A percentile compares a stretch with the other conserved stretches of the same genome.
These are phyloP conservation scores for Oryza meyeriana DNA, from an alignment of 176 grass and related monocot genomes.

Conservation along the genomic window DNA sequence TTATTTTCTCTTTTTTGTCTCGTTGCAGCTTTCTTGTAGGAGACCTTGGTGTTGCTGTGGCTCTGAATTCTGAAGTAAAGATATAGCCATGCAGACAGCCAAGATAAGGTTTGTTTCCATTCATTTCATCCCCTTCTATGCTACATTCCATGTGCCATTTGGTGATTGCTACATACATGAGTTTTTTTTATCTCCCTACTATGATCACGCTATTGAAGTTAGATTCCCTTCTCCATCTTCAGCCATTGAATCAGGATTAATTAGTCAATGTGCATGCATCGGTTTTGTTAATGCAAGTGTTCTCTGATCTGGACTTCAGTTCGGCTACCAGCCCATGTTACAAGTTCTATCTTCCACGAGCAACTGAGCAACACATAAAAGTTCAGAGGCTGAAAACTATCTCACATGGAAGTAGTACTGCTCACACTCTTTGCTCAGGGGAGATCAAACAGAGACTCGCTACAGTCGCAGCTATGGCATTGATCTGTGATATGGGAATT, in stretches of 20 bases:
- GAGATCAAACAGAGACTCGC: not conserved
- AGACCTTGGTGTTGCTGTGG: not conserved
- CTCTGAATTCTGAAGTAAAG: conserved; percentile 30
- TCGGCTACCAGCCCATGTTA: conserved; percentile 14
- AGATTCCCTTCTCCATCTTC: conserved; percentile 31
- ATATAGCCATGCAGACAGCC: conserved; percentile 60
- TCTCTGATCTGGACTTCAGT: not conserved
- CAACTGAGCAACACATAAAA: not conserved
- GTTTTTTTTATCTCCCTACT: conserved; percentile 2
- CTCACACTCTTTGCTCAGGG: not conserved
- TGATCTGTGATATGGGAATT: not conserved
- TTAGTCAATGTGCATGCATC: conserved; percentile 34
- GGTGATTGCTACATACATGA: conserved; percentile 36
- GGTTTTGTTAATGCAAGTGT: not conserved
- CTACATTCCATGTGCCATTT: conserved; percentile 37
- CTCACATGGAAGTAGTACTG: not conserved
- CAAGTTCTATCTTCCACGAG: not conserved
- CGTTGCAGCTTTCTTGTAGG: conserved; percentile 40
- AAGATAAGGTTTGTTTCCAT: conserved; percentile 59
- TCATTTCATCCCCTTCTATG: conserved; percentile 24
- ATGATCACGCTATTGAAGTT: conserved; percentile 5
- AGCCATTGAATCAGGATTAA: not conserved
- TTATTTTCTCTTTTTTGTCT: conserved; percentile 30
- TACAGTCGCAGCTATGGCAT: not conserved
- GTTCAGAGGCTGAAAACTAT: not conserved